phyloP scores from a whole-genome alignment of 2,329 filamentous ascomycete genomes.

The Fusarium paranaense region DNA sequence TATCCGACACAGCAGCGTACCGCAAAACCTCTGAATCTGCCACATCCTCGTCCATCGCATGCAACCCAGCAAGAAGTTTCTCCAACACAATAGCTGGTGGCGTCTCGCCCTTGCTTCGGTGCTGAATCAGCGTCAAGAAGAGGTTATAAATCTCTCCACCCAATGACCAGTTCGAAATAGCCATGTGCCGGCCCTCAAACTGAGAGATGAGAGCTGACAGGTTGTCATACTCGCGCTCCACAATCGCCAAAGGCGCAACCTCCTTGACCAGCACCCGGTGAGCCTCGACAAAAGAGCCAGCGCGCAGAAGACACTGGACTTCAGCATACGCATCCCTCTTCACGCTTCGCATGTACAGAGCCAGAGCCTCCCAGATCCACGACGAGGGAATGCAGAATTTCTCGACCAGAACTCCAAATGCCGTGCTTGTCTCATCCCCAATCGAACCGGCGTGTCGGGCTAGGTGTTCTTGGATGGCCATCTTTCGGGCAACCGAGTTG shows the following conservation, averaged over 20 bases:
- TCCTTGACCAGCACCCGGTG: slow-evolving; percentile 84
- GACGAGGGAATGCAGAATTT: slow-evolving; percentile 77
- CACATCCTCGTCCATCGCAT: slow-evolving; percentile 62
- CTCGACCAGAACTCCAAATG: slow-evolving; percentile 69
- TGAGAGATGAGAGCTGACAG: slow-evolving; percentile 77
- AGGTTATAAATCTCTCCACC: slow-evolving; percentile 84
- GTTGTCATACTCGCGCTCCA: slow-evolving; percentile 81
- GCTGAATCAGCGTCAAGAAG: slow-evolving; percentile 65
- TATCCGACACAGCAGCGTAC: slow-evolving; percentile 81
- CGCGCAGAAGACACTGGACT: slow-evolving; percentile 83
- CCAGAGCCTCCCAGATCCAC: slow-evolving; percentile 92
- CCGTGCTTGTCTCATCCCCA: slow-evolving; percentile 65
- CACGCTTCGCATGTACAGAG: slow-evolving; percentile 81
- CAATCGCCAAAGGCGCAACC: slow-evolving; percentile 84
- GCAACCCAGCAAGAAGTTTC: slow-evolving; percentile 67
- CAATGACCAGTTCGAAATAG: slow-evolving; percentile 78
- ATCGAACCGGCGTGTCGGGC: slow-evolving; percentile 77
- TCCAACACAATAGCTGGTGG: slow-evolving; percentile 63
- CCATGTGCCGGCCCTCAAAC: slow-evolving; percentile 73
- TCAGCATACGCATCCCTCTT: slow-evolving; percentile 77
- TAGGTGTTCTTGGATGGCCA: slow-evolving; percentile 78
- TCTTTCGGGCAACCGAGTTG: slow-evolving; percentile 70
- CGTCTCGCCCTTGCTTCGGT: slow-evolving; percentile 54
- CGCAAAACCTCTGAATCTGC: slow-evolving; percentile 63
- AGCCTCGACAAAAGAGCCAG: slow-evolving; percentile 81